Base-by-base conservation (phyloP, 495 filamentous ascomycete species). In the Cenococcum geophilum region DNA sequence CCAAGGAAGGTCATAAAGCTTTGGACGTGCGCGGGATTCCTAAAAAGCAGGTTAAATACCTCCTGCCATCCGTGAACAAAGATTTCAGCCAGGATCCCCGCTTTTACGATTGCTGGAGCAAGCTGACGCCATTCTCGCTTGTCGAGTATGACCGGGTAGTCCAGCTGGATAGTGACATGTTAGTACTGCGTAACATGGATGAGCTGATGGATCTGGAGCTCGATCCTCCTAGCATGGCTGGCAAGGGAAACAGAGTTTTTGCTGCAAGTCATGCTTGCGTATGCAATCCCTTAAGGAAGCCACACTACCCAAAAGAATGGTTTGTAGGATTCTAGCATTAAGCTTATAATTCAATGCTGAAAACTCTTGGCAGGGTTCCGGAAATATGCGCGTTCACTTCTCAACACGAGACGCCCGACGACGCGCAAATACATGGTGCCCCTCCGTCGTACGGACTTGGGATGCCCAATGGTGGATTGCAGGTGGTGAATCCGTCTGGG, bases 81-180 rank as follows among this genome's bases (percentile, higher is more conserved):
- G 79, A 85, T 71, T 86, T 76, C 71, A 73, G 65, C 61, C 78
- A 86, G 45, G 88, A 92, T 68, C 77, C 81, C 50, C 80, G 89
- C 36, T 92, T 95, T 76, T 84, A 87, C 71, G 88, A 91, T 65
- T 86, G 83, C 79, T 95, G 89, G 88, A 86, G 77, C 71, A 95
- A 95, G 74, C 79, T 95, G n/a, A 82, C 82, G 16, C 81, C 84
- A 1, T 95, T 92, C 69, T 81, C 81, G 12, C 77, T 92, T 8
- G 73, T 74, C 12, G 81, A 88, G 63, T 92, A 88, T 73, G 80
- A 86, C 4, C 78, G 88, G 14, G 79, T 95, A 21, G 83, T 91
- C 18, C 83, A 86, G 70, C 79, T 95, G n/a, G 89, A 95, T 72
- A 84, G 84, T 66, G 89, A 95, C 72, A 95, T 92, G 89, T 67